Evolutionary conservation across 2,329 filamentous ascomycete genomes (phyloP).

Genomic region (Phaeophleospora eucalypticola): DNA sequence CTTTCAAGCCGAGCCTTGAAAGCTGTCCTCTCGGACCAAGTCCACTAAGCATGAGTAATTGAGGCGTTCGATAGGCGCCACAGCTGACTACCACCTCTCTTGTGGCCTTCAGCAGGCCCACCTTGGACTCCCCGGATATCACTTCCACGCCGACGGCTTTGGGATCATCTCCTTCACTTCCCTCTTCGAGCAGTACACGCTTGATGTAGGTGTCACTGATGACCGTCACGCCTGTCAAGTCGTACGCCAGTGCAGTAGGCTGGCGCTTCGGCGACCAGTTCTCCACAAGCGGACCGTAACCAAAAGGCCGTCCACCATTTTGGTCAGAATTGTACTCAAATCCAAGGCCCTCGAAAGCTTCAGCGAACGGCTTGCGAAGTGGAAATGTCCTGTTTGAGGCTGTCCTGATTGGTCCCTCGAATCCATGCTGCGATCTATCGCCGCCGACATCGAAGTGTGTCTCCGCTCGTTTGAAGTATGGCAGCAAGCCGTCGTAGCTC

Average conservation of each 20-base stretch:
- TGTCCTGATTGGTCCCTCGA: slow-evolving; percentile 1
- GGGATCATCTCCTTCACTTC: background rate
- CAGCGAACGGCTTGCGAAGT: background rate
- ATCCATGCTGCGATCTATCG: slow-evolving; percentile 2
- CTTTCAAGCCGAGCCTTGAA: slow-evolving; percentile 48
- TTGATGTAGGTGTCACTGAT: background rate
- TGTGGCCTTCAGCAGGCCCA: slow-evolving; percentile 15
- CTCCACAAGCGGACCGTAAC: background rate
- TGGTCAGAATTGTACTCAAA: slow-evolving; percentile 1
- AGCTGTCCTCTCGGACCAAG: slow-evolving; percentile 55
- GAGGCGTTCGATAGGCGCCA: slow-evolving; percentile 39
- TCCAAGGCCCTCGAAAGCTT: background rate
- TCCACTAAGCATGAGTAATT: slow-evolving; percentile 55
- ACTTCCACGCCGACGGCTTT: background rate
- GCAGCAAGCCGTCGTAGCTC: slow-evolving; percentile 4
- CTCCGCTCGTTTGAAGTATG: slow-evolving; percentile 7
- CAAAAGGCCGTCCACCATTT: slow-evolving; percentile 3
- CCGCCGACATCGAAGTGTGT: slow-evolving; percentile 5
- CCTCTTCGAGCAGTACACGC: background rate
- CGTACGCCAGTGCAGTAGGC: background rate
- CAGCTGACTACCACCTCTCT: slow-evolving; percentile 40
- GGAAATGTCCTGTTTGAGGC: background rate
- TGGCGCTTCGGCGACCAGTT: slow-evolving; percentile 3
- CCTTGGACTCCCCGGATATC: background rate
- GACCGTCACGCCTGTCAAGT: background rate